Evolutionary conservation across 805 yeast genomes (phyloP).

Genomic region (Suhomyces sp.): DNA sequence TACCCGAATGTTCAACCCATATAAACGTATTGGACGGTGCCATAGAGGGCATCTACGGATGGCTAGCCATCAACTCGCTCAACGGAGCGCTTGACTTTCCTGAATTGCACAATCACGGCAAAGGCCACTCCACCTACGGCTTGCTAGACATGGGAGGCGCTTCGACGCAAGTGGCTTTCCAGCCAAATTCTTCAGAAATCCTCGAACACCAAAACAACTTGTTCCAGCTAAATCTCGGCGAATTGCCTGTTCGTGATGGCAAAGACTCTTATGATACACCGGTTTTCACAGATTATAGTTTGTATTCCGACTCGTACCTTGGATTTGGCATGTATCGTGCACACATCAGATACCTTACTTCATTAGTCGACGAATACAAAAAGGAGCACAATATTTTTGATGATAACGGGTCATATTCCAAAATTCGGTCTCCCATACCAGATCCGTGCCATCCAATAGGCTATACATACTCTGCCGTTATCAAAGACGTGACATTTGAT

Average conservation of each 20-base stretch:
- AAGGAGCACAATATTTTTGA: slow-evolving; percentile 14
- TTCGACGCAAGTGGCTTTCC: slow-evolving; percentile 62
- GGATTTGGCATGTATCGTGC: slow-evolving; percentile 64
- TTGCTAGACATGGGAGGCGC: slow-evolving; percentile 65
- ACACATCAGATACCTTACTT: slow-evolving; percentile 42
- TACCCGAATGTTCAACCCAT: slow-evolving; percentile 63
- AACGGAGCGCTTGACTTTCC: slow-evolving; percentile 45
- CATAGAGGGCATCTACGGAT: slow-evolving; percentile 62
- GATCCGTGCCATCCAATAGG: slow-evolving; percentile 63
- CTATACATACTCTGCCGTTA: slow-evolving; percentile 22
- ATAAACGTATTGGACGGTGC: slow-evolving; percentile 62
- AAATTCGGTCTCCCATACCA: slow-evolving; percentile 26
- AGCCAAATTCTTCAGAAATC: slow-evolving; percentile 49
- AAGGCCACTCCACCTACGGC: slow-evolving; percentile 51
- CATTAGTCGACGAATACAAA: slow-evolving; percentile 25
- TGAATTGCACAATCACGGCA: slow-evolving; percentile 38
- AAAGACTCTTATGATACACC: slow-evolving; percentile 17
- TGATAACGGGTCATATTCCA: slow-evolving; percentile 10
- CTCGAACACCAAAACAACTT: slow-evolving; percentile 46
- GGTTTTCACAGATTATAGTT: slow-evolving; percentile 29
- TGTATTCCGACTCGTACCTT: slow-evolving; percentile 54
- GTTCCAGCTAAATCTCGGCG: slow-evolving; percentile 43
- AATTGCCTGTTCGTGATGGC: slow-evolving; percentile 19
- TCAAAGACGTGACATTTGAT: slow-evolving; percentile 27
- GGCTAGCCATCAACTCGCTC: slow-evolving; percentile 61